Base-by-base conservation (phyloP, 768 basidiomycete genomes). In the Suillus discolor region DNA sequence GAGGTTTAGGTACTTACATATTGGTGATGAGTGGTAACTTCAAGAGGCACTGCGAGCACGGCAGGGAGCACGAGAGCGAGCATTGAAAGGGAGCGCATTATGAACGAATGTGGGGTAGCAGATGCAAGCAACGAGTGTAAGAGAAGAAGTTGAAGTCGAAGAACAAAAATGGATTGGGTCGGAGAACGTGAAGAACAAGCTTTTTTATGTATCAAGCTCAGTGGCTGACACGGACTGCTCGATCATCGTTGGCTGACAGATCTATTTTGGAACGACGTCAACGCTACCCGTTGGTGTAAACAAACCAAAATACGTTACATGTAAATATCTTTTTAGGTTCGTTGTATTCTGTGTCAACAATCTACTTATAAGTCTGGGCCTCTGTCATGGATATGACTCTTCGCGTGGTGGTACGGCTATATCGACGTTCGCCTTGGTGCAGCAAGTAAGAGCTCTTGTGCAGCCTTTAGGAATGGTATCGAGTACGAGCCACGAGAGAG, bases 41-140 rank as follows among this genome's bases (percentile, higher is more conserved):
- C 34, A 47, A 76, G 55, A 0, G 74, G 75, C 23, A 66, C 65
- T n/a, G 73, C 62, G 8, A 74, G 20, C 15, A 64, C 67, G 38
- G 38, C n/a, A 0, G 75, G 63, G 47, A 73, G 57, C 23, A 77
- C 62, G 45, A 75, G 67, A 38, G 65, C 69, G 62, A 71, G 12
- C 61, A 6, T 62, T 59, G 68, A n/a, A 31, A 62, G 47, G n/a
- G 65, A 72, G 55, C 71, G 72, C 74, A 75, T 75, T 12, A 4
- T 66, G 55, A 69, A 69, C 15, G 73, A 71, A 54, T 45, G 67
- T 60, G 12, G 62, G 31, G 51, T 20, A 51, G 61, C 53, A 51
- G 12, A 45, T 59, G n/a, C 7, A 34, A 47, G 49, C 23, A 45
- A 39, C 23, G 3, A 20, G 63, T 20, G 38, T 3, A 31, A 47